Evolutionary conservation across 2,329 filamentous ascomycete genomes (phyloP).

Genomic region (Microdochium paspali): DNA sequence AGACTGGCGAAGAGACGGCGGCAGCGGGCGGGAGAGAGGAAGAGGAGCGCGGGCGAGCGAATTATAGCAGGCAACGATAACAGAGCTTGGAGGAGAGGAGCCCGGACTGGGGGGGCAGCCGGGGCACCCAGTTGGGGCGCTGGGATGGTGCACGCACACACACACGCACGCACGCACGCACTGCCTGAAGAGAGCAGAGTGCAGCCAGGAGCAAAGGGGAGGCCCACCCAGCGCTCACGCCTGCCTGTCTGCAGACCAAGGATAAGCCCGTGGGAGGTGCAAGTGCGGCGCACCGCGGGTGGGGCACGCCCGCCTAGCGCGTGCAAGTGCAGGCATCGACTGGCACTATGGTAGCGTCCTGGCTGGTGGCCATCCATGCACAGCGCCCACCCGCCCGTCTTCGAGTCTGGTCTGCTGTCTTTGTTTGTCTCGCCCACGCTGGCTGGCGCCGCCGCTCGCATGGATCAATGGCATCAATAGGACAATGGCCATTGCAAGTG

Average conservation of each 20-base stretch:
- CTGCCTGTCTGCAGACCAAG: background rate
- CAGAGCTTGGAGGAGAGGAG: background rate
- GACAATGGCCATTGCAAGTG: too few species aligned
- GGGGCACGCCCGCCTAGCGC: background rate
- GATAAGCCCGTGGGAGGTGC: background rate
- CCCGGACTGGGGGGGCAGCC: too few species aligned
- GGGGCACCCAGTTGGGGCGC: too few species aligned
- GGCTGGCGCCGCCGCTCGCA: background rate
- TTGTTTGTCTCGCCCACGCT: background rate
- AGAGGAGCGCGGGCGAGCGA: background rate
- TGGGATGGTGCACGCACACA: too few species aligned
- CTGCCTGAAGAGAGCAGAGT: background rate
- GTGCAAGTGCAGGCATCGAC: too few species aligned
- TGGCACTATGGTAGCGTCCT: too few species aligned
- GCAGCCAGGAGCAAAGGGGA: background rate
- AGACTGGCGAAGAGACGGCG: background rate
- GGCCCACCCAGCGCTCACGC: background rate
- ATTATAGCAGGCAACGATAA: slow-evolving; percentile 1
- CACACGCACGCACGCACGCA: background rate
- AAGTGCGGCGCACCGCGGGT: background rate
- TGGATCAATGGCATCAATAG: background rate
- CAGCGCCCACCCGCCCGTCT: background rate
- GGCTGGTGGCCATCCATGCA: too few species aligned
- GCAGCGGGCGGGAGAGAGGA: background rate
- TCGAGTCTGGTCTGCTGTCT: background rate